These are phyloP conservation scores for Leccinum obscurum DNA, from an alignment of 768 basidiomycete genomes.

Conservation along the genomic window DNA sequence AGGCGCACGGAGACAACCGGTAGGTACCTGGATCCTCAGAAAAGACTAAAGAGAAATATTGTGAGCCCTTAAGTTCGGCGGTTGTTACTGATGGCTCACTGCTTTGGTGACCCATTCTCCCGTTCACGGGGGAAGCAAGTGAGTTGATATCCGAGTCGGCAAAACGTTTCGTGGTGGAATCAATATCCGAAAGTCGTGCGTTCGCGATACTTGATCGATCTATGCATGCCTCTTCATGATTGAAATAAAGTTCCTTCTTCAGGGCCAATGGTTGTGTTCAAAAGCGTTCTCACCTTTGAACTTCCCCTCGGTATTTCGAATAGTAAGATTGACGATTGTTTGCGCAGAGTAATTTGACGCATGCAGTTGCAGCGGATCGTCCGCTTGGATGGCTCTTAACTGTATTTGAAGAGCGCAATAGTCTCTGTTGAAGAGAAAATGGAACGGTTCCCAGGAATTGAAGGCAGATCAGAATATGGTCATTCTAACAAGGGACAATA, in stretches of 20 bases:
- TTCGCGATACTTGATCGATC: background rate
- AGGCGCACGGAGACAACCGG: no score
- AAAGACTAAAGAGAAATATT: slow-evolving; percentile 1
- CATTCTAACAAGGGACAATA: background rate
- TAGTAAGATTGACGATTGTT: background rate
- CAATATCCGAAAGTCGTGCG: background rate
- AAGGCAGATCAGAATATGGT: background rate
- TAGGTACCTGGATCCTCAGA: slow-evolving; percentile 21
- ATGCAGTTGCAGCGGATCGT: slow-evolving; percentile 23
- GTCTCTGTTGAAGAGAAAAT: slow-evolving; percentile 46
- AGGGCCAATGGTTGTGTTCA: background rate
- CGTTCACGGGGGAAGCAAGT: background rate
- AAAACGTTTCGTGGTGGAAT: background rate
- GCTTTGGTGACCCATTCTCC: slow-evolving; percentile 3
- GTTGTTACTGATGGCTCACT: slow-evolving; percentile 11
- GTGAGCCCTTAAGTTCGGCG: background rate
- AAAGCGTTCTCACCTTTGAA: slow-evolving; percentile 10
- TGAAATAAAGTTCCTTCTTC: background rate
- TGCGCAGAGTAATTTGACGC: slow-evolving; percentile 13
- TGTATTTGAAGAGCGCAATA: slow-evolving; percentile 71
- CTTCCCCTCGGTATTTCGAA: slow-evolving; percentile 4
- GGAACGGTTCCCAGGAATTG: background rate
- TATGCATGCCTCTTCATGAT: slow-evolving; percentile 8
- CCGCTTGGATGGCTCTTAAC: slow-evolving; percentile 53
- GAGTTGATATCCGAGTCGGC: background rate